Evolutionary conservation across 441 rosid genomes (phyloP), one percentile per base, ranked within the genome.

Genomic region (Pelargonium citronellum): DNA sequence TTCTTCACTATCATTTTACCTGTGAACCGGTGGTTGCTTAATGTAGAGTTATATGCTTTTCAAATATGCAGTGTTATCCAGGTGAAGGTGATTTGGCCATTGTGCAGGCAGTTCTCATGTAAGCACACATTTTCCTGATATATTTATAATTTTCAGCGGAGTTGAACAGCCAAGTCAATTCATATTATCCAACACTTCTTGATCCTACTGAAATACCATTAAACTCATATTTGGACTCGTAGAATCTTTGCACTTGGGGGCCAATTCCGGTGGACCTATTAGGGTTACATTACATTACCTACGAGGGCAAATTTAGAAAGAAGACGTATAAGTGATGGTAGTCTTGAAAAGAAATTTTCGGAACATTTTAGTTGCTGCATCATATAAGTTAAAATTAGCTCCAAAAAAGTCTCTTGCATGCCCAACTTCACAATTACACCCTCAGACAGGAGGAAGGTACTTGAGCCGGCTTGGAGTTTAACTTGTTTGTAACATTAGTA

Each of bases 51-150:
- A 55, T 60, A 24, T 71, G 17, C 73, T 74, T 78, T 69, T 72
- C 44, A 64, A 75, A 51, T 69, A 19, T 79, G 81, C 95, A 95
- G 99, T 91, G 99, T 79, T 95, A 90, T 86, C 99, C 99, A 1
- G 91, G 96, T 43, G 99, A 95, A 89, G 99, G 92, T 80, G 99
- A 95, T 81, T 78, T 90, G 67, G 99, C 94, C 22, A 84, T 91
- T 77, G 91, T 92, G 74, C 81, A 92, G 64, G 97, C 92, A 67
- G 79, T 87, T 73, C 83, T 95, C 72, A 78, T 89, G 97, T 95
- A 79, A 81, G 88, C 63, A 11, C 47, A 44, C 67, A 55, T 53
- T 44, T 39, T 70, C 7, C 65, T 19, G 15, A 70, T 70, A 24
- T 9, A 11, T 11, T 1, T 61, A 19, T 27, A 22, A 60, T 60